Evolutionary conservation across 805 yeast species (phyloP).

Genomic region (Cyberlindnera euphorbiae): DNA sequence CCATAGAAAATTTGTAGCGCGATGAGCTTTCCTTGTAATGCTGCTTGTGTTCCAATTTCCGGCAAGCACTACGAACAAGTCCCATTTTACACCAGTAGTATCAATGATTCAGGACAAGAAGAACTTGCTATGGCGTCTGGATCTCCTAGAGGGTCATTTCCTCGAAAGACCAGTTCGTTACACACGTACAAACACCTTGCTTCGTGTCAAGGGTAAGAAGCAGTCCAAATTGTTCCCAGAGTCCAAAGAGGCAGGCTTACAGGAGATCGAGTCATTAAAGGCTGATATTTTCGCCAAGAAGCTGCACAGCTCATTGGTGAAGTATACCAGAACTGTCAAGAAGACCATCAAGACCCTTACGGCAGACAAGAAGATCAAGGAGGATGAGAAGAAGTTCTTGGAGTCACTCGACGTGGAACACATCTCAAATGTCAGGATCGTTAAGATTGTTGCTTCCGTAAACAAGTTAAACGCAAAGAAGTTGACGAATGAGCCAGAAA

Average conservation of each 20-base stretch:
- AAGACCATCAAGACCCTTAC: slow-evolving; percentile 20
- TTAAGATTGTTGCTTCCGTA: slow-evolving; percentile 15
- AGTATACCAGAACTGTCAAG: slow-evolving; percentile 36
- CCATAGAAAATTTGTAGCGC: too few relatives aligned
- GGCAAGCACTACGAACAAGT: too few relatives aligned
- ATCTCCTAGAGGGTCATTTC: slow-evolving; percentile 49
- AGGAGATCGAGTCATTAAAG: slow-evolving; percentile 42
- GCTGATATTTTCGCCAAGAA: slow-evolving; percentile 43
- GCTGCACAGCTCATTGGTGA: slow-evolving; percentile 39
- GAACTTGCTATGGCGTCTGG: slow-evolving; percentile 48
- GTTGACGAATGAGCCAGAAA: slow-evolving; percentile 3
- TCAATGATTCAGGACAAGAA: slow-evolving; percentile 22
- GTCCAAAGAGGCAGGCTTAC: slow-evolving; percentile 35
- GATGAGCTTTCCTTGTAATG: too few relatives aligned
- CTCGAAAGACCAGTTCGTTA: slow-evolving; percentile 40
- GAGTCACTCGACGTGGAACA: slow-evolving; percentile 24
- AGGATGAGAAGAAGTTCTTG: slow-evolving; percentile 15
- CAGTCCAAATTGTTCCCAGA: slow-evolving; percentile 39
- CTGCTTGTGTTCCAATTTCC: too few relatives aligned
- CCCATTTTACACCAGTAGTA: too few relatives aligned
- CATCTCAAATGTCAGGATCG: slow-evolving; percentile 20
- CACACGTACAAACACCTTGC: slow-evolving; percentile 35
- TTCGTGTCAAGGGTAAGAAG: slow-evolving; percentile 31
- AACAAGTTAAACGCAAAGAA: slow-evolving; percentile 14
- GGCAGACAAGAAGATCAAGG: slow-evolving; percentile 11